These are phyloP conservation scores for Phylloporus sp. DNA, from an alignment of 768 basidiomycete genomes.

Conservation along the genomic window DNA sequence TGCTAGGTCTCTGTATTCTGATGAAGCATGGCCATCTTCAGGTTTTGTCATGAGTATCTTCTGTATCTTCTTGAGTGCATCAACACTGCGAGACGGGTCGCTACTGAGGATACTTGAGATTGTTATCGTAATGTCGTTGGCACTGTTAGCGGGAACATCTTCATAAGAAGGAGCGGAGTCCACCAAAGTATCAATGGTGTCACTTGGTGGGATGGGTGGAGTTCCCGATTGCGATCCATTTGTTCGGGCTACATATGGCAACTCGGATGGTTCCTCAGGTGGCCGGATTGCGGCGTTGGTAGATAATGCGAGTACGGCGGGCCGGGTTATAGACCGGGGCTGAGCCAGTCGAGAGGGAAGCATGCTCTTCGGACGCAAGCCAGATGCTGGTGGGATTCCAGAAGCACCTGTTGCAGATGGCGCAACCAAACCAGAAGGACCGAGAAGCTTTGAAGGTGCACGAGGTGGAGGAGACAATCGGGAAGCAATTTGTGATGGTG, in stretches of 20 bases:
- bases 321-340: slow-evolving; percentile 46
- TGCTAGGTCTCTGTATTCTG: slow-evolving; percentile 72
- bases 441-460: slow-evolving; percentile 41
- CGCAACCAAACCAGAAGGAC: slow-evolving; percentile 15
- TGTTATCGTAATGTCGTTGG: slow-evolving; percentile 69
- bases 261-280: slow-evolving; percentile 29
- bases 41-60: slow-evolving; percentile 75
- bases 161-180: slow-evolving; percentile 27
- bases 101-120: slow-evolving; percentile 89
- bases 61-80: slow-evolving; percentile 91
- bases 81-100: slow-evolving; percentile 82
- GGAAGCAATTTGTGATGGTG: slow-evolving; percentile 33
- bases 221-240: slow-evolving; percentile 17
- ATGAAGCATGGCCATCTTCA: slow-evolving; percentile 63
- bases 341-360: slow-evolving; percentile 73
- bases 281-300: slow-evolving; percentile 22
- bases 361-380: slow-evolving; percentile 58
- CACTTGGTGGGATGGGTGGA: slow-evolving; percentile 19
- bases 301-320: slow-evolving; percentile 21
- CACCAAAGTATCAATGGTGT: slow-evolving; percentile 33
- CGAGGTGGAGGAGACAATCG: slow-evolving; percentile 50
- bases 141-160: slow-evolving; percentile 9
- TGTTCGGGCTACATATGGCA: slow-evolving; percentile 23
- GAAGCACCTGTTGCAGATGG: slow-evolving; percentile 11
- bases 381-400: slow-evolving; percentile 35